These are phyloP conservation scores for Chloranthus sessilifolius DNA, from an alignment of 164 flowering plant species.

Conservation along the genomic window DNA sequence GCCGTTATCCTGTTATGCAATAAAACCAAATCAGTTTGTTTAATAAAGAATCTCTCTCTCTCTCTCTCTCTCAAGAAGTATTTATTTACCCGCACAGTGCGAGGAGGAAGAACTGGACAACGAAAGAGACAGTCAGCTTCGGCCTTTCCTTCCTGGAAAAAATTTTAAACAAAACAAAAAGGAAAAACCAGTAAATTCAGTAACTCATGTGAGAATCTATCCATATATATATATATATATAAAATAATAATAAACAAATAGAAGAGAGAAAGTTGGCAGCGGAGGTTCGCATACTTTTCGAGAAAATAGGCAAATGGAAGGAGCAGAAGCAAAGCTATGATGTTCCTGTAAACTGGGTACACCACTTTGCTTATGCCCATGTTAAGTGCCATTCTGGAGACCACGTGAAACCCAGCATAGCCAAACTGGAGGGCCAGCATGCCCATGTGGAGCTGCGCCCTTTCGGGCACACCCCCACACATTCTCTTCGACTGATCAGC, in stretches of 20 bases:
- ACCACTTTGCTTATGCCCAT: constrained; percentile 97
- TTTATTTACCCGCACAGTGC: constrained; percentile 74
- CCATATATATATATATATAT: neutral
- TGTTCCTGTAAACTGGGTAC: constrained; percentile 87
- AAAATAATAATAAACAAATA: neutral
- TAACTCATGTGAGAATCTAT: constrained; percentile 1
- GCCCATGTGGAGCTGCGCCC: constrained; percentile 82
- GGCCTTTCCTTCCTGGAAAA: constrained; percentile 99
- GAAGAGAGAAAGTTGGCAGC: neutral
- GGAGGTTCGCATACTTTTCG: constrained; percentile 53
- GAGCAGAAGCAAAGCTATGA: constrained; percentile 82
- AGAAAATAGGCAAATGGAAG: constrained; percentile 91
- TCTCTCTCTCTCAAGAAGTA: neutral
- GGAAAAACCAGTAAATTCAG: neutral
- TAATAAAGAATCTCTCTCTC: neutral
- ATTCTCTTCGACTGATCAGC: constrained; percentile 30
- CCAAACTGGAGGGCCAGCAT: constrained; percentile 99
- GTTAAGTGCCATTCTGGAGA: constrained; percentile 92
- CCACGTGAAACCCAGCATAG: constrained; percentile 97
- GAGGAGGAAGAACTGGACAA: constrained; percentile 82
- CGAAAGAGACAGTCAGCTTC: constrained; percentile 43
- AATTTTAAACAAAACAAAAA: too few species aligned
- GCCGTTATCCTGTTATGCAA: constrained; percentile 72
- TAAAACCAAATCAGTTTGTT: neutral
- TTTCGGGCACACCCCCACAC: constrained; percentile 68